phyloP scores from a whole-genome alignment of 2,329 filamentous ascomycete genomes.

The Parastagonospora nodorum region DNA sequence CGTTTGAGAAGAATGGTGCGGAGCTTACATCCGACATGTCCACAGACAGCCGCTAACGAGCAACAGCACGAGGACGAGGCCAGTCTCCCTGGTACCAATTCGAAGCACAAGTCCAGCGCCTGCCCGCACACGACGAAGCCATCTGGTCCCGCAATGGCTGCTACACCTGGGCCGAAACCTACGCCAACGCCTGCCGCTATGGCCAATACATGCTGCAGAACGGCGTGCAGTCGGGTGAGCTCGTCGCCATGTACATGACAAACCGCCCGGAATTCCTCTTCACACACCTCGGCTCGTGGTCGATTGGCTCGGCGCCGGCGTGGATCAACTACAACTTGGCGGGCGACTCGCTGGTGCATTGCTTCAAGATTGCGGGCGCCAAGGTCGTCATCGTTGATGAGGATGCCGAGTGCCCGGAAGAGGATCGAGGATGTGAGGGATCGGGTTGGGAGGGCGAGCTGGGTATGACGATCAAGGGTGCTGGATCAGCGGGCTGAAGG shows the following conservation, averaged over 20 bases:
- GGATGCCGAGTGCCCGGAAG: constrained; percentile 54
- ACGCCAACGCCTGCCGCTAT: constrained; percentile 49
- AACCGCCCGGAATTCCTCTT: constrained; percentile 72
- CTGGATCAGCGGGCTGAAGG: constrained; percentile 57
- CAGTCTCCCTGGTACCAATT: constrained; percentile 70
- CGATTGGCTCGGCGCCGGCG: constrained; percentile 70
- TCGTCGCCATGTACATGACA: constrained; percentile 69
- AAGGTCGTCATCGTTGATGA: constrained; percentile 54
- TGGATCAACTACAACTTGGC: constrained; percentile 73
- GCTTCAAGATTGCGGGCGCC: constrained; percentile 62
- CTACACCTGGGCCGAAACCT: constrained; percentile 46
- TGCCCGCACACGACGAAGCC: constrained; percentile 58
- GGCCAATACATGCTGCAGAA: constrained; percentile 44
- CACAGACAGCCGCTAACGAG: constrained; percentile 1
- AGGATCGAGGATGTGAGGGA: constrained; percentile 60
- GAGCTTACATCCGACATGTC: background rate
- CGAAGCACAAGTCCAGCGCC: constrained; percentile 58
- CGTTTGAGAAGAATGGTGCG: constrained; percentile 57
- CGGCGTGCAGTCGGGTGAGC: constrained; percentile 63
- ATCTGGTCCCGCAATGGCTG: constrained; percentile 70
- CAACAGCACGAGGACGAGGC: constrained; percentile 49
- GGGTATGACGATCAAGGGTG: constrained; percentile 61
- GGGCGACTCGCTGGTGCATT: constrained; percentile 68
- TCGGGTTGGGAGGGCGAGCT: constrained; percentile 59
- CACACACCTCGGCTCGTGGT: constrained; percentile 67